Conservation (phyloP, 176 grass and related monocot genomes). For the Leersia perrieri region DNA sequence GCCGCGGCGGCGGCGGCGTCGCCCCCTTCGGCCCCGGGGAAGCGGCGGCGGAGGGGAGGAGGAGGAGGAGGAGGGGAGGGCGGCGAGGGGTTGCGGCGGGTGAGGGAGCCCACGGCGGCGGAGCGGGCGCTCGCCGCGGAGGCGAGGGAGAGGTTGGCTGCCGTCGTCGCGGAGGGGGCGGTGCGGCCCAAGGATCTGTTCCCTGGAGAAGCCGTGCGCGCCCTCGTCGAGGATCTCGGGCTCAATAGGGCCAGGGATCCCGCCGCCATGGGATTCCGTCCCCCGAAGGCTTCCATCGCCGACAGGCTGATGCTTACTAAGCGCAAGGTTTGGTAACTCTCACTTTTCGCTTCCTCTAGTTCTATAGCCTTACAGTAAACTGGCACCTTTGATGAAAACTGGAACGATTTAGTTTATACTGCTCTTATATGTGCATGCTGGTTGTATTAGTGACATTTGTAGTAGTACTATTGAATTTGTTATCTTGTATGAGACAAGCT, state of each 20-base stretch:
- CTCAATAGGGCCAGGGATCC: constrained; percentile 74
- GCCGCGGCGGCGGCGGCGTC: constrained; percentile 10
- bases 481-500: neutral
- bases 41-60: constrained; percentile 31
- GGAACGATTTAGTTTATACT: neutral
- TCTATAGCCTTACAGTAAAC: neutral
- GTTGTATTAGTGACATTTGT: too few relatives aligned
- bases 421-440: neutral
- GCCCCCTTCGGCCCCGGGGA: constrained; percentile 26
- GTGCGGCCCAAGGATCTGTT: constrained; percentile 94
- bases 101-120: constrained; percentile 70
- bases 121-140: constrained; percentile 84
- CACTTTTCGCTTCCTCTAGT: neutral
- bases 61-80: constrained; percentile 31
- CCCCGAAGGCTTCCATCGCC: constrained; percentile 74
- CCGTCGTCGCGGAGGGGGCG: constrained; percentile 40
- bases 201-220: constrained; percentile 73
- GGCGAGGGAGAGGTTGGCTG: constrained; percentile 66
- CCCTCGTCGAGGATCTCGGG: constrained; percentile 88
- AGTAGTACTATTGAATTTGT: neutral
- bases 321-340: constrained; percentile 62
- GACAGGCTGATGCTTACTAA: constrained; percentile 89
- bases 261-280: constrained; percentile 68
- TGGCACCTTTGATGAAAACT: neutral
- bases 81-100: constrained; percentile 57